A percentile compares a stretch with the other conserved stretches of the same genome.
Evolutionary conservation across 352 stramenopile species (phyloP).

Genomic region (Globisporangium iwayamae): DNA sequence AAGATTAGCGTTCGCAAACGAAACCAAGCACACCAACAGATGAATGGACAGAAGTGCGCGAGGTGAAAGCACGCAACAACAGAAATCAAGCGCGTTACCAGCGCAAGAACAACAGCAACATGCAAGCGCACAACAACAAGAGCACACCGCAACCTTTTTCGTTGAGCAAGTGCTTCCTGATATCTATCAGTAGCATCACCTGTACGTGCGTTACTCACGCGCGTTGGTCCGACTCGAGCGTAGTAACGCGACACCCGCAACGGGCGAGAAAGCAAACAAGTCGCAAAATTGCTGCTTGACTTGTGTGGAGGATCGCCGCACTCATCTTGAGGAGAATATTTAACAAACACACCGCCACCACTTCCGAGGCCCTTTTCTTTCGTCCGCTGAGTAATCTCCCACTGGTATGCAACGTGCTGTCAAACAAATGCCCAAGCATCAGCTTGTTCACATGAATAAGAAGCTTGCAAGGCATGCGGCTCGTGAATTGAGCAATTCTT

Average conservation of each 20-base stretch:
- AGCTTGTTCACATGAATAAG: too few species aligned
- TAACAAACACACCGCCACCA: neutral
- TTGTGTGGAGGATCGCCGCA: neutral
- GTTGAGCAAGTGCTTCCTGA: neutral
- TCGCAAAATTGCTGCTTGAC: neutral
- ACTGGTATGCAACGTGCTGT: too few species aligned
- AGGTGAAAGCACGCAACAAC: neutral
- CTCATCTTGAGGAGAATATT: neutral
- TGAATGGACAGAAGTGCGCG: neutral
- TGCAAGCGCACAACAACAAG: neutral
- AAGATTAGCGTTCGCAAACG: neutral
- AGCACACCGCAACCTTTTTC: neutral
- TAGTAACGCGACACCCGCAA: neutral
- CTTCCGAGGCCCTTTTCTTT: too few species aligned
- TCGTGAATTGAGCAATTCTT: too few species aligned
- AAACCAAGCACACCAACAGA: neutral
- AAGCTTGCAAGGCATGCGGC: too few species aligned
- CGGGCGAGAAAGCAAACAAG: constrained; percentile 11
- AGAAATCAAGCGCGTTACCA: neutral
- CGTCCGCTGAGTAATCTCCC: too few species aligned
- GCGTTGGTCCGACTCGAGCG: constrained; percentile 11
- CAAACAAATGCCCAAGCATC: too few species aligned
- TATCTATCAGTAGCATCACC: constrained; percentile 12
- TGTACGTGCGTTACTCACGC: constrained; percentile 5
- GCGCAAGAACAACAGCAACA: neutral